Evolutionary conservation across 345 rosid species (phyloP).

Genomic region (Dipteronia sinensis): DNA sequence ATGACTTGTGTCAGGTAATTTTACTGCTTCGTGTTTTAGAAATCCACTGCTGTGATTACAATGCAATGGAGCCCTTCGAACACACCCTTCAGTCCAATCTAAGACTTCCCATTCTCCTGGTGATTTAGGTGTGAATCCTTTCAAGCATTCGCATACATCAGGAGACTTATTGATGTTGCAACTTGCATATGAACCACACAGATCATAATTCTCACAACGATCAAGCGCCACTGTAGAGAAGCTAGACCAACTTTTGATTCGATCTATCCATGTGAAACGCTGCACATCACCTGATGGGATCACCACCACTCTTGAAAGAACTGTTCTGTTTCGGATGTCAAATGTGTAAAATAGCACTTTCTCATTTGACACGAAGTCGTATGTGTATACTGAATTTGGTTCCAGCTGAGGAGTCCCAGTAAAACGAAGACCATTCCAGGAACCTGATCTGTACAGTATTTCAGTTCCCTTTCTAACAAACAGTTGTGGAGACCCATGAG

Average conservation of each 20-base stretch:
- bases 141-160: slow-evolving; percentile 16
- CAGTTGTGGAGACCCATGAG: no score
- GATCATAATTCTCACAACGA: slow-evolving; percentile 13
- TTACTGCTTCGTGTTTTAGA: background rate
- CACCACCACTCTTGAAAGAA: no score
- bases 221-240: background rate
- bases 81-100: slow-evolving; percentile 22
- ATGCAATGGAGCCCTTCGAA: slow-evolving; percentile 10
- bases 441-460: no score
- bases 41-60: slow-evolving; percentile 13
- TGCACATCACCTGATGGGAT: background rate
- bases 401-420: no score
- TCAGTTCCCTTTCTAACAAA: no score
- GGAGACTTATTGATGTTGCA: slow-evolving; percentile 10
- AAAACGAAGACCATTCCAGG: no score
- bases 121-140: slow-evolving; percentile 15
- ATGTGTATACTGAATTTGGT: no score
- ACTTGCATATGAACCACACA: slow-evolving; percentile 23
- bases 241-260: background rate
- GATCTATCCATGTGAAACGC: slow-evolving; percentile 15
- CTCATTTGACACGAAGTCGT: no score
- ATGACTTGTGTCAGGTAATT: slow-evolving; percentile 20
- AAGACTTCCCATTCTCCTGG: slow-evolving; percentile 6
- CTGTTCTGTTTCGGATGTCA: no score
- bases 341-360: no score